Conservation (phyloP, 2,329 filamentous ascomycete species). For the Ramularia collo-cygni region DNA sequence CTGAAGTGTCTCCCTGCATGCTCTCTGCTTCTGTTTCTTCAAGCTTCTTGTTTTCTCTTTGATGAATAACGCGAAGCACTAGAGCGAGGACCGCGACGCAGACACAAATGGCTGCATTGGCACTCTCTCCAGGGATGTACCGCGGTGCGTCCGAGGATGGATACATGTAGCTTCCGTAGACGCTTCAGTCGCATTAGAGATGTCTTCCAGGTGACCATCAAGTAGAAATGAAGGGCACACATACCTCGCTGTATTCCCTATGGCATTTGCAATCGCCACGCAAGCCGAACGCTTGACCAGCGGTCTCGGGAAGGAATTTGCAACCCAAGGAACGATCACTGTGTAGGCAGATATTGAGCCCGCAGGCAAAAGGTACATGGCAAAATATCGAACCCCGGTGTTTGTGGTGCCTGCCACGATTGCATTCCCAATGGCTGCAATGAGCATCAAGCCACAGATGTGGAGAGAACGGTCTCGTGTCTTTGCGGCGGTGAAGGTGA, state of each 20-base stretch:
- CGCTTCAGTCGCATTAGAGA: too few relatives aligned
- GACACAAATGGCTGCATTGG: conserved; percentile 32
- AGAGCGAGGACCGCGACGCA: conserved; percentile 32
- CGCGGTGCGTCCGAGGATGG: conserved; percentile 29
- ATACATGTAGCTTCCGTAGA: conserved; percentile 32
- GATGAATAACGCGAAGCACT: conserved; percentile 29
- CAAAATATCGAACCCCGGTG: conserved; percentile 51
- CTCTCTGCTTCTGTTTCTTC: conserved; percentile 18
- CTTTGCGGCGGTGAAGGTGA: conserved; percentile 50
- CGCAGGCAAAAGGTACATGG: conserved; percentile 47
- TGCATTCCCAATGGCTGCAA: conserved; percentile 49
- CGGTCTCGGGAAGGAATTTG: conserved; percentile 32
- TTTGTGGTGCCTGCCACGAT: conserved; percentile 48
- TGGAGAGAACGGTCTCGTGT: conserved; percentile 52
- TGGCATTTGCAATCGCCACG: conserved; percentile 59
- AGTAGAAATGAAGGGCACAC: too few relatives aligned
- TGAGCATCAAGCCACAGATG: conserved; percentile 47
- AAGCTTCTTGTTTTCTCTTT: conserved; percentile 31
- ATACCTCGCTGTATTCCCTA: conserved; percentile 28
- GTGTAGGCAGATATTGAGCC: conserved; percentile 26
- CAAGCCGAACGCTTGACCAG: conserved; percentile 72
- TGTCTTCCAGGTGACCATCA: too few relatives aligned
- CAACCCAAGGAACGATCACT: conserved; percentile 25
- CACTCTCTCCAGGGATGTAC: conserved; percentile 26
- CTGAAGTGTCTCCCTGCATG: conserved; percentile 3